These are phyloP conservation scores for Scalesia atractyloides DNA, from an alignment of 129 eudicot genomes.

Conservation along the genomic window DNA sequence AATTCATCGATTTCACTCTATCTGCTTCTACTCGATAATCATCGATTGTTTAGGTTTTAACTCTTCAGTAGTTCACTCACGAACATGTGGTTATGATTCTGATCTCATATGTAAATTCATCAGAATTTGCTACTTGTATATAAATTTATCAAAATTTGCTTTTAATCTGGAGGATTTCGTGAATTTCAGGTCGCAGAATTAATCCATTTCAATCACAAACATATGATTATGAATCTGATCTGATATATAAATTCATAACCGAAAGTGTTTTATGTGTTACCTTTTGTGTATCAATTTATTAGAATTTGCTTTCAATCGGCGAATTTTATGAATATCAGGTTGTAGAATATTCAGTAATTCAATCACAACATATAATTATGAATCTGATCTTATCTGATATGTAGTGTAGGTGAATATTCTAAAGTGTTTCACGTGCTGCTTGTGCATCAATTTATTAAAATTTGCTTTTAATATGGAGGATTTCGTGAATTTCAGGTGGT, in stretches of 20 bases:
- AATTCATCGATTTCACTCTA: conserved; percentile 9
- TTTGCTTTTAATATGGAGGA: too few relatives aligned
- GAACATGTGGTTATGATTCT: not conserved
- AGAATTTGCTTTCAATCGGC: not conserved
- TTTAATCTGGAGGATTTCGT: conserved; percentile 11
- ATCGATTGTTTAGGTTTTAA: not conserved
- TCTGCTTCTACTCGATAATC: not conserved
- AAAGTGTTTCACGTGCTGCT: conserved; percentile 7
- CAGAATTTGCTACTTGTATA: not conserved
- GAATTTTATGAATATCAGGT: conserved; percentile 8
- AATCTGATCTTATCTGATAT: not conserved
- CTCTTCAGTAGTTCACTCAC: not conserved
- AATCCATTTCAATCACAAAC: conserved; percentile 1
- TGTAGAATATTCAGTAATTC: not conserved
- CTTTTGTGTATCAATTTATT: not conserved
- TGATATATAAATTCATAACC: not conserved
- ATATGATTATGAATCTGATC: not conserved
- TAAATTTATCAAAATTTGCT: conserved; percentile 1
- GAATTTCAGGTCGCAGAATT: not conserved
- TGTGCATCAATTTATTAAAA: too few relatives aligned
- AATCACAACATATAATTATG: not conserved
- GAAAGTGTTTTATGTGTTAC: not conserved
- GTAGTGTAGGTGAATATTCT: not conserved
- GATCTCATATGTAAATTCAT: not conserved
- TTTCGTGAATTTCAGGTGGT: conserved; percentile 43